Evolutionary conservation across 306 rosid genomes (phyloP), one percentile per base, ranked within the genome.

Genomic region (Citrullus mucosospermus): DNA sequence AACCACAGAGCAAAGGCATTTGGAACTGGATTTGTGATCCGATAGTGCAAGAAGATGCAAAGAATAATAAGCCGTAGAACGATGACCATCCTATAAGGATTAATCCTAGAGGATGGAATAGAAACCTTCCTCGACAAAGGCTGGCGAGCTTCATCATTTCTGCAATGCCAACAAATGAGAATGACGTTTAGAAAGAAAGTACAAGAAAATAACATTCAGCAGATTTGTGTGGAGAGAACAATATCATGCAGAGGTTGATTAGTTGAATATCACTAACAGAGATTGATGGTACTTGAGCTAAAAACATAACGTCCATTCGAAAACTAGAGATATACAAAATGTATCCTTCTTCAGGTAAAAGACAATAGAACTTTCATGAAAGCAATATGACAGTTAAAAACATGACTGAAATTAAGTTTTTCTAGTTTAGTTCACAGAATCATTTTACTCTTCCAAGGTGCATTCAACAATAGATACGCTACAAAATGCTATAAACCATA

Each of bases 81-180:
- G 77, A 95, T 95, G 84, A 95, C 97, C 97, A 95, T 80, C 57
- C 99, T 90, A 62, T 95, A 95, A n/a, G 99, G 99, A 80, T 92
- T 95, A 79, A 95, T 92, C 87, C 84, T 88, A 50, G 99, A 95
- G 12, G 99, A 95, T 16, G 99, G 96, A 82, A 95, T 81, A 13
- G 99, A 92, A 83, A 95, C 99, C 90, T 92, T 92, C 86, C 99
- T 87, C 20, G 97, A 92, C n/a, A 95, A 90, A 80, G 99, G 99
- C 81, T 95, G 99, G 56, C 98, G 90, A 59, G 97, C 99, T 89
- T 92, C 98, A 78, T 95, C 98, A 73, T 92, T 92, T 86, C 99
- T 95, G 89, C 81, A 81, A 80, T n/a, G 66, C 41, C 60, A 66
- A 41, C 11, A 68, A 54, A 68, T 54, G 43, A 41, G 59, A 36